Base-by-base conservation (phyloP, 805 yeast genomes). In the Saturnispora sanitii region DNA sequence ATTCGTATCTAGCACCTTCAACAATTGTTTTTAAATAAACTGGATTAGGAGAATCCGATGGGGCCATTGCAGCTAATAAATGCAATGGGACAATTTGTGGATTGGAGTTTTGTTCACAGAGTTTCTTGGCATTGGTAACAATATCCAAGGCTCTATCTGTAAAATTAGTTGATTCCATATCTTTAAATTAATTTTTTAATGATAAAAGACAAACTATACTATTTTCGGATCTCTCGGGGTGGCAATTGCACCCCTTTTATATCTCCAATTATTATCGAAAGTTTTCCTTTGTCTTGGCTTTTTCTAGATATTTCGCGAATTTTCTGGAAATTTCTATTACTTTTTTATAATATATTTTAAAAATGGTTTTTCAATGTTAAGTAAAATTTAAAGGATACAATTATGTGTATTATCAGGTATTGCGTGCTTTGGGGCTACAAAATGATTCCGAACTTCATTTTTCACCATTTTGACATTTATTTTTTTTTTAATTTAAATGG, bases 121-220 rank as follows among this genome's bases (percentile, higher is more conserved):
- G 63, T 56, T 81, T 75, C 44, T 78, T 75, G 41, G 97, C 94
- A 53, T 75, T 70, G 51, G 83, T 81, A 38, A 92, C 70, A 45
- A 90, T 75, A 41, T 73, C 78, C 53, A 86, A 74, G 33, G 96
- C 97, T 60, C 92, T 83, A 60, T 92, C 97, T 46, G 98, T 92
- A 51, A 85, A 83, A 70, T 85, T 88, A 44, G 88, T 61, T 52
- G 74, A 74, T 56, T 76, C 81, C 81, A 76, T 72, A 18, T 22
- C 54, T 16, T 16, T 36, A 20, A 26, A 13, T 13, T 20, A 18
- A 13, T 31, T 13, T 11, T 3, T 7, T 13, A 3, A 23, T 31
- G 31, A 18, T 9, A 19, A 31, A 17, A 33, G 3, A 7, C 19
- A 7, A 17, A 18, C 7, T 9, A 32, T 13, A n/a, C n/a, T n/a